Conservation (phyloP, 768 basidiomycete species). For the Pleurotus platypus region DNA sequence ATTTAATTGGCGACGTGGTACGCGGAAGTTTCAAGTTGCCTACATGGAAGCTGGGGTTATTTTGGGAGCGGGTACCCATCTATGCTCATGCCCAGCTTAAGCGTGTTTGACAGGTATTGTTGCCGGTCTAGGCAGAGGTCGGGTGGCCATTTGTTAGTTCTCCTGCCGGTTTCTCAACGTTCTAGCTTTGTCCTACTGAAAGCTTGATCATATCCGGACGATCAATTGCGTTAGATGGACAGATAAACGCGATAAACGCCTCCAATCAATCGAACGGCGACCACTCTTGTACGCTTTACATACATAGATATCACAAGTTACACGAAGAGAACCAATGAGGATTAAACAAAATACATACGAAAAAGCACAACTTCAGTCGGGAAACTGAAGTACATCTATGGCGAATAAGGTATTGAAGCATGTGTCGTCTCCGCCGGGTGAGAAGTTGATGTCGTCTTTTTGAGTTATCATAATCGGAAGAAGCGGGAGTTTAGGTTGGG, state of each 20-base stretch:
- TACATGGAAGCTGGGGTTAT: too few relatives aligned
- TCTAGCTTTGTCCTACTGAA: background rate
- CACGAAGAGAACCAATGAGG: background rate
- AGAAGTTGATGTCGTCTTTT: background rate
- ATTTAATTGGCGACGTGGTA: too few relatives aligned
- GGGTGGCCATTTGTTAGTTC: background rate
- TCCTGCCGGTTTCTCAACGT: background rate
- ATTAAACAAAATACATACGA: background rate
- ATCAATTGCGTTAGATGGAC: background rate
- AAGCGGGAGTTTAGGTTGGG: slow-evolving; percentile 7
- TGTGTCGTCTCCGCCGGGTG: too few relatives aligned
- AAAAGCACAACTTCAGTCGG: too few relatives aligned
- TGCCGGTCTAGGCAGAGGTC: background rate
- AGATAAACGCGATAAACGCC: background rate
- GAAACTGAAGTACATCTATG: too few relatives aligned
- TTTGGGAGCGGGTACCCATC: background rate
- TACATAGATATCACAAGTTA: background rate
- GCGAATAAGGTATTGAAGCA: too few relatives aligned
- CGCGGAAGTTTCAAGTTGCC: too few relatives aligned
- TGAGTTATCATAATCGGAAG: slow-evolving; percentile 2
- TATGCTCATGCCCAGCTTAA: background rate
- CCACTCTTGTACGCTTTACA: background rate
- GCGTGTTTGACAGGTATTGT: background rate
- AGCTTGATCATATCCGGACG: background rate
- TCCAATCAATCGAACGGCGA: background rate